phyloP scores from a whole-genome alignment of 176 grass and related monocot genomes.

The Avena atlantica region DNA sequence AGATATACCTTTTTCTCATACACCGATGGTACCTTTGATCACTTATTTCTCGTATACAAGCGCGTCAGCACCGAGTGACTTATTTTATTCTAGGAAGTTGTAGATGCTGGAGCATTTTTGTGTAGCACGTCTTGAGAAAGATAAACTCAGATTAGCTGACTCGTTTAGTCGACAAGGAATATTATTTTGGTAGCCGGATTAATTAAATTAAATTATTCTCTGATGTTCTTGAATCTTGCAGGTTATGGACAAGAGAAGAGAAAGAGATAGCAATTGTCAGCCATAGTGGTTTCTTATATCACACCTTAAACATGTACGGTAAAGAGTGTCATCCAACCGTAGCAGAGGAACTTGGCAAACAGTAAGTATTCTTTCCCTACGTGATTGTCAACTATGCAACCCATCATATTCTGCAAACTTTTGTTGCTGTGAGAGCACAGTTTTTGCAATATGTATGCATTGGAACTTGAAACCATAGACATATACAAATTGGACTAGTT shows the following conservation, averaged over 20 bases:
- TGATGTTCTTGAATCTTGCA: conserved; percentile 59
- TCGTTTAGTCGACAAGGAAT: neutral
- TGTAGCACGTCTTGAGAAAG: neutral
- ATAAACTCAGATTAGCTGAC: neutral
- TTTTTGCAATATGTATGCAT: neutral
- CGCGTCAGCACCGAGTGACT: neutral
- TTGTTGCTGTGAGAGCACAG: neutral
- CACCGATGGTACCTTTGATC: neutral
- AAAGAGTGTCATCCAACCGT: conserved; percentile 71
- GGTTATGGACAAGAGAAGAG: conserved; percentile 95
- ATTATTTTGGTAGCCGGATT: conserved; percentile 6
- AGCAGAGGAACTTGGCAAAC: conserved; percentile 60
- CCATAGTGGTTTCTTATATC: conserved; percentile 77
- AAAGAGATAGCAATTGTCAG: conserved; percentile 84
- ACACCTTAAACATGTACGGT: conserved; percentile 70
- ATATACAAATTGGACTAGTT: neutral
- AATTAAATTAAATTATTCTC: neutral
- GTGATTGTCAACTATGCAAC: neutral
- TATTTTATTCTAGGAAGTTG: neutral
- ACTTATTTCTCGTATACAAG: neutral
- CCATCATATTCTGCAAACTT: neutral
- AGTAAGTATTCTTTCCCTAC: conserved; percentile 51
- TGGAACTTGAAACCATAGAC: neutral
- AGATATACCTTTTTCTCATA: neutral
- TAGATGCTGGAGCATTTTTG: neutral